Conservation (phyloP, 352 stramenopile genomes). For the Phytophthora macrochlamydospora region DNA sequence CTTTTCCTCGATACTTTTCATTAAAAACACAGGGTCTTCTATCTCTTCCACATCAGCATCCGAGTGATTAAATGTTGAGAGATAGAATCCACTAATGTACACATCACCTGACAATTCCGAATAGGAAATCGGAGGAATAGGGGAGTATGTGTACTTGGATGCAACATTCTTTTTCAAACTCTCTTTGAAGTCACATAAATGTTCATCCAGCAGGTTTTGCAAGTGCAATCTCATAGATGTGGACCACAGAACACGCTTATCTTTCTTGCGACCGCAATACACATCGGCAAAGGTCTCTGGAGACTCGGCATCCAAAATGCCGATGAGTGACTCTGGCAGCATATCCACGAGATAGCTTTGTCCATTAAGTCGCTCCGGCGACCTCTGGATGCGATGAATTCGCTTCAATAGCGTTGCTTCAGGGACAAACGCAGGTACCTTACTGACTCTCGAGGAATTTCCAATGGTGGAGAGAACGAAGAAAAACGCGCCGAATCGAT, state of each 20-base stretch:
- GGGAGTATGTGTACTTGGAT: conserved; percentile 61
- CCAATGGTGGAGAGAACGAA: conserved; percentile 64
- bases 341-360: conserved; percentile 78
- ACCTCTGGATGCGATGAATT: conserved; percentile 67
- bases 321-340: conserved; percentile 74
- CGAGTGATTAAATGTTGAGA: conserved; percentile 68
- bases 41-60: conserved; percentile 63
- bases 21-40: conserved; percentile 75
- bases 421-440: conserved; percentile 49
- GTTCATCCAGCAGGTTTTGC: conserved; percentile 73
- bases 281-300: conserved; percentile 71
- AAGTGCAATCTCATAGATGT: conserved; percentile 72
- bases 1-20: conserved; percentile 82
- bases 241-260: conserved; percentile 79
- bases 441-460: conserved; percentile 27
- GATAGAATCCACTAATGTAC: conserved; percentile 77
- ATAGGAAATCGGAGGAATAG: conserved; percentile 74
- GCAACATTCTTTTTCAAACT: conserved; percentile 59
- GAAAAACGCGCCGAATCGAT: conserved; percentile 68
- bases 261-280: conserved; percentile 54
- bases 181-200: conserved; percentile 73
- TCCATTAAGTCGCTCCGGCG: conserved; percentile 42
- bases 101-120: conserved; percentile 74
- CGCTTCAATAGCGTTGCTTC: conserved; percentile 67
- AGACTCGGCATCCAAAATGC: conserved; percentile 65